These are phyloP conservation scores for Carex pumila DNA, from an alignment of 176 grass and related monocot species.

Conservation along the genomic window DNA sequence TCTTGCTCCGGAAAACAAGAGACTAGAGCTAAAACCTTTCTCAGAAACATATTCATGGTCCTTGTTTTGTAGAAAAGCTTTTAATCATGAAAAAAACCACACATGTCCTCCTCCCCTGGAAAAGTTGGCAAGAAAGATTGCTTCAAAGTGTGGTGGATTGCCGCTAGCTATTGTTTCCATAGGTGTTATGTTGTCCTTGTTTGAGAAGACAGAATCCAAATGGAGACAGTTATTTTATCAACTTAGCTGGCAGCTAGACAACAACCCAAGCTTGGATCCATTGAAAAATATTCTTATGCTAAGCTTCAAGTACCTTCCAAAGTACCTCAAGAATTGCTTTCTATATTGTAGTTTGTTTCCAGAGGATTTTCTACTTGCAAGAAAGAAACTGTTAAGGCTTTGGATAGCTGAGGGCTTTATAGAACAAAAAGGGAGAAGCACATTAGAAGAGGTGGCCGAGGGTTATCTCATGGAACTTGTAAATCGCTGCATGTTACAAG, in stretches of 20 bases:
- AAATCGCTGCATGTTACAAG: slow-evolving; percentile 24
- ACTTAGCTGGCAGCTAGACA: slow-evolving; percentile 21
- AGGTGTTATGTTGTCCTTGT: neutral
- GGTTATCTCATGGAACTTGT: slow-evolving; percentile 19
- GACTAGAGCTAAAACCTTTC: slow-evolving; percentile 24
- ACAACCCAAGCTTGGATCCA: neutral
- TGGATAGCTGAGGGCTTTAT: slow-evolving; percentile 29
- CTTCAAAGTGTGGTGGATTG: slow-evolving; percentile 20
- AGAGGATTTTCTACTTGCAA: slow-evolving; percentile 20
- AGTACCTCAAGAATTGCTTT: slow-evolving; percentile 36
- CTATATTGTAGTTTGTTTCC: slow-evolving; percentile 36
- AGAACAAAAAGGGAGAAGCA: neutral
- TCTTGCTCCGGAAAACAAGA: slow-evolving; percentile 7
- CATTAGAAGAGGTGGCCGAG: slow-evolving; percentile 24
- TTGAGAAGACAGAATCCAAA: neutral
- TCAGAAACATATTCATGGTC: too few relatives aligned
- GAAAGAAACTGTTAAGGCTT: slow-evolving; percentile 11
- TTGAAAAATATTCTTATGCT: slow-evolving; percentile 19
- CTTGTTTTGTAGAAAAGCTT: slow-evolving; percentile 14
- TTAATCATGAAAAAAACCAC: neutral
- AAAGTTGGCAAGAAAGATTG: slow-evolving; percentile 9
- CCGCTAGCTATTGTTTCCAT: slow-evolving; percentile 20
- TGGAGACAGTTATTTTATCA: slow-evolving; percentile 24
- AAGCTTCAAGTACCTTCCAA: slow-evolving; percentile 6
- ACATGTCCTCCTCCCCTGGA: neutral